Base-by-base conservation (phyloP, 75 land plant genomes). In the Pseudotsuga menziesii region DNA sequence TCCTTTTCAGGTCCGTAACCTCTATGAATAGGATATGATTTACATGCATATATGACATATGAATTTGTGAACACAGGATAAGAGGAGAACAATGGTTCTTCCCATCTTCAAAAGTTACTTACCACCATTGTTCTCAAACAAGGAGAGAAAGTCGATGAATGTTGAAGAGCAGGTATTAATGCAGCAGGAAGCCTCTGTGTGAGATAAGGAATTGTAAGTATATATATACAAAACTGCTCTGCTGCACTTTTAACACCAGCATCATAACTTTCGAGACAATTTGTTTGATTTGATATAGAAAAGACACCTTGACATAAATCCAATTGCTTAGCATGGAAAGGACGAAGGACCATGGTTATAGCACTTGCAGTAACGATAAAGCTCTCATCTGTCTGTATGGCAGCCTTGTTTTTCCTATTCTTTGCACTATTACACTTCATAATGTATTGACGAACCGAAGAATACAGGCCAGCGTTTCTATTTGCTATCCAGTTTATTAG, bases 131-230 rank as follows among this genome's bases (percentile, higher is more conserved):
- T 77, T 73, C 58, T 78, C 35, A 95, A 78, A 79, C 94, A 91
- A 56, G 90, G 92, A 61, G 76, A 57, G 52, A 95, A 57, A 64
- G 83, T 80, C 60, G 85, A 83, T 12, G 76, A 63, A 77, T 95
- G 94, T 77, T 82, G 87, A 23, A 95, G 76, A 76, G 98, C 96
- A 71, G 94, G 94, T 67, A 89, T 16, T 4, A 95, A 80, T 39
- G 89, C 57, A 35, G 82, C 73, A 72, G 98, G 98, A 60, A 93
- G 57, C 22, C 91, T 82, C 62, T 85, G 87, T 67, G 70, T 29
- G 62, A 95, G 81, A 77, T 78, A 85, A 48, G 98, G 98, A 77
- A 95, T 83, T 77, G 98, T 89, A 55, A 95, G 85, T 75, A 95
- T 57, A 63, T 73, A 83, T 17, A 83, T 36, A 75, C 80, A 85